Evolutionary conservation across 2,329 filamentous ascomycete species (phyloP), one percentile per base, ranked within the genome.

Genomic region (Berkeleyomyces basicola): DNA sequence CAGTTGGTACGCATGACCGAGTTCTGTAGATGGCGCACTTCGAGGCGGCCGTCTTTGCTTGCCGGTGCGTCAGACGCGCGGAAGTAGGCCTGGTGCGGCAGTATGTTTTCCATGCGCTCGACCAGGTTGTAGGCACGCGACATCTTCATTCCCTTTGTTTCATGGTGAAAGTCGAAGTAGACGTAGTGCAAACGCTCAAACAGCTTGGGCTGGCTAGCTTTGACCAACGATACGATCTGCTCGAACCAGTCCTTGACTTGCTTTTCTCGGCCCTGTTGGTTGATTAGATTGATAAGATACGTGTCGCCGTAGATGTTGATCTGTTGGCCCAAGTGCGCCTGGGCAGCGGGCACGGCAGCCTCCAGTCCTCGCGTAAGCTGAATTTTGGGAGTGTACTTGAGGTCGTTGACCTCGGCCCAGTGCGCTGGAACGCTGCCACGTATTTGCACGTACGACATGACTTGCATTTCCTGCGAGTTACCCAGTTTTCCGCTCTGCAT

Each of bases 131-230:
- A 85, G 0, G 92, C 91, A 58, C 91, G 88, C 72, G 99, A 86
- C 88, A 93, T 96, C 70, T 88, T 85, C 69, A 96, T 79, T 44
- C 92, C 92, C 75, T 96, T 96, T 59, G 95, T 99, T 75, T 99
- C 93, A 70, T 86, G 90, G 76, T 99, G 95, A 73, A 95, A 99
- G 75, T 99, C 93, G 71, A 99, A 99, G 77, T 97, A 99, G 69
- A 97, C 76, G 73, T 99, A 99, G 75, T 99, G 92, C 53, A 99
- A 77, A 53, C 85, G 85, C 72, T 96, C 91, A 72, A 87, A 88
- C 66, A 84, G 78, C 66, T 58, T 77, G 77, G 55, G 82, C 75
- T 68, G 78, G 78, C 70, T 96, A 87, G 66, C 96, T 82, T 90
- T 79, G 11, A 97, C 78, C 59, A 82, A 79, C 68, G 88, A 81